These are phyloP conservation scores for Oryza rufipogon DNA, from an alignment of 176 grass and related monocot species.

Conservation along the genomic window DNA sequence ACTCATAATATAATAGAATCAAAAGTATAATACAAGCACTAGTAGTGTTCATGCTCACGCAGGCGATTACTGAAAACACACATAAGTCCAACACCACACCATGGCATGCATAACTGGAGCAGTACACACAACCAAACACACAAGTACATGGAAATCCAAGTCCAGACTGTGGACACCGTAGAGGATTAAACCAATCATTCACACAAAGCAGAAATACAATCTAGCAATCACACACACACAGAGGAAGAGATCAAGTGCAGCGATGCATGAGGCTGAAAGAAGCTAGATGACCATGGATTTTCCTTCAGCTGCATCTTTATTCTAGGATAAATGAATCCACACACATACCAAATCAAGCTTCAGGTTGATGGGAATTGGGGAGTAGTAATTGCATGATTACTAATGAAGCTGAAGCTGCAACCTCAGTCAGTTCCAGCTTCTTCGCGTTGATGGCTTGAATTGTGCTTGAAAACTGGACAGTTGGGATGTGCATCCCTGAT, in stretches of 20 bases:
- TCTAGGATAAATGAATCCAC: not conserved
- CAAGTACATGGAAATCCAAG: too few species aligned
- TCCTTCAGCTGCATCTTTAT: constrained; percentile 3
- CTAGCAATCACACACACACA: not conserved
- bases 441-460: not conserved
- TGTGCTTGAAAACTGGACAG: not conserved
- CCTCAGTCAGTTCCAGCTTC: not conserved
- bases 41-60: too few species aligned
- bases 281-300: not conserved
- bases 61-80: too few species aligned
- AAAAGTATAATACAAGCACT: too few species aligned
- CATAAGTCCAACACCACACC: too few species aligned
- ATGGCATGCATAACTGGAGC: too few species aligned
- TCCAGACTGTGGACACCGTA: too few species aligned
- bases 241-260: not conserved
- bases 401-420: not conserved
- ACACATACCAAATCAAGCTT: not conserved
- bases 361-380: not conserved
- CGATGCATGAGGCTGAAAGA: not conserved
- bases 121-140: too few species aligned
- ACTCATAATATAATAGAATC: too few species aligned
- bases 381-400: not conserved
- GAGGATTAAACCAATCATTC: too few species aligned
- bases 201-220: not conserved
- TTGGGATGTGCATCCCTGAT: not conserved